Evolutionary conservation across 2,329 filamentous ascomycete genomes (phyloP).

Genomic region (Xylaria sp.): DNA sequence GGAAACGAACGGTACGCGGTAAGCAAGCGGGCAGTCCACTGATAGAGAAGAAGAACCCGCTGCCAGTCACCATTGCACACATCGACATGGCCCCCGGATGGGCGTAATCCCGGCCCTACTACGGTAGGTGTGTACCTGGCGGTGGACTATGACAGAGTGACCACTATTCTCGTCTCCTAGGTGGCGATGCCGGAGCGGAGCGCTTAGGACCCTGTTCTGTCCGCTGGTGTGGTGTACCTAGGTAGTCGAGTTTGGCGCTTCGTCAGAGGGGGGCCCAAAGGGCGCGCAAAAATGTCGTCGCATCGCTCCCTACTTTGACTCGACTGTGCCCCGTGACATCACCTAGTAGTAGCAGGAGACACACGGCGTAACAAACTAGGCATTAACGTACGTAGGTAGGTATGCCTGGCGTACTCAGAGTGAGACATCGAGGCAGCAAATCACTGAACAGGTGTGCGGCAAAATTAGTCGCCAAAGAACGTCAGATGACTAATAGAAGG

Average conservation of each 20-base stretch:
- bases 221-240: not conserved
- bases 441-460: constrained; percentile 5
- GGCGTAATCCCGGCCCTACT: constrained; percentile 27
- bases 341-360: not conserved
- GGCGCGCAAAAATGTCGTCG: too few relatives aligned
- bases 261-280: not conserved
- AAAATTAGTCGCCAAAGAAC: not conserved
- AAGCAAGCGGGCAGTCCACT: constrained; percentile 27
- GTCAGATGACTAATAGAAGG: constrained; percentile 29
- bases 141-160: constrained; percentile 9
- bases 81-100: constrained; percentile 26
- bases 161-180: constrained; percentile 1
- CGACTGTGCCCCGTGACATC: constrained; percentile 24
- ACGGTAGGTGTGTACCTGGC: not conserved
- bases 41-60: constrained; percentile 11
- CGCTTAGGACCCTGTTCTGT: constrained; percentile 10
- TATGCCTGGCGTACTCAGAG: constrained; percentile 7
- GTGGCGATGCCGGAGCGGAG: constrained; percentile 38
- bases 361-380: constrained; percentile 18
- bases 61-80: constrained; percentile 36
- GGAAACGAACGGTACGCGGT: constrained; percentile 18
- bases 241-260: constrained; percentile 4
- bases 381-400: constrained; percentile 9
- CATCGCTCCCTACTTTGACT: constrained; percentile 8
- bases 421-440: constrained; percentile 1